Evolutionary conservation across 768 basidiomycete species (phyloP), one percentile per base, ranked within the genome.

Genomic region (Trametopsis cervina): DNA sequence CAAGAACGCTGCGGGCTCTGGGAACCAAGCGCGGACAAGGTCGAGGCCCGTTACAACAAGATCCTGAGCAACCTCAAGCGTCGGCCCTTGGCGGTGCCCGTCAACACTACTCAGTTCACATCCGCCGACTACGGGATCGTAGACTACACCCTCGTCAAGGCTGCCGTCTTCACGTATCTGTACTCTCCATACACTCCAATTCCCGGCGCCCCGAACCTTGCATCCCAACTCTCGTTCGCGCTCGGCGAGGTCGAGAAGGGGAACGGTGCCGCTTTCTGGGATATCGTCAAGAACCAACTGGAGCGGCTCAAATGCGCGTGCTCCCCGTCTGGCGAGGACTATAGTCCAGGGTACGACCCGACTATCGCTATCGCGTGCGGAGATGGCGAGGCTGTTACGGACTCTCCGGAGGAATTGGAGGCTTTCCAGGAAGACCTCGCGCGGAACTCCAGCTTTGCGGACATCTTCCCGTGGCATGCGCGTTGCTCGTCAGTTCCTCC

Each of bases 1-100:
- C 56, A 58, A 0, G 27, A 46, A 18, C 36, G 41, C 11, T 66
- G 65, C 42, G 49, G 56, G 1, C 49, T 66, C 21, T 56, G 57
- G 44, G 61, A 61, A 43, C 12, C 53, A 1, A 56, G 56, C 23
- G 40, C 57, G 1, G 52, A 46, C 2, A 21, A 38, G 20, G 55
- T 65, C 29, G 35, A 54, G 13, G 48, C 47, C 1, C 57, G 59
- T 10, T 54, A 58, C 29, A 18, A 45, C 3, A n/a, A 12, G 12
- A 21, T 53, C 25, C 18, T 49, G 42, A n/a, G 24, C n/a, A 25
- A 13, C 11, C 52, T 53, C 29, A 47, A 52, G 29, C 12, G 27
- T 15, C 1, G 36, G n/a, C 38, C 52, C 2, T 12, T 46, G 3
- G 21, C 44, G 2, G 47, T 53, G 1, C 20, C 39, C 12, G 10